Percentiles rank a stretch among this genome's conserved stretches.
phyloP scores from a whole-genome alignment of 108 stramenopile genomes.

The Skeletonema marinoi region DNA sequence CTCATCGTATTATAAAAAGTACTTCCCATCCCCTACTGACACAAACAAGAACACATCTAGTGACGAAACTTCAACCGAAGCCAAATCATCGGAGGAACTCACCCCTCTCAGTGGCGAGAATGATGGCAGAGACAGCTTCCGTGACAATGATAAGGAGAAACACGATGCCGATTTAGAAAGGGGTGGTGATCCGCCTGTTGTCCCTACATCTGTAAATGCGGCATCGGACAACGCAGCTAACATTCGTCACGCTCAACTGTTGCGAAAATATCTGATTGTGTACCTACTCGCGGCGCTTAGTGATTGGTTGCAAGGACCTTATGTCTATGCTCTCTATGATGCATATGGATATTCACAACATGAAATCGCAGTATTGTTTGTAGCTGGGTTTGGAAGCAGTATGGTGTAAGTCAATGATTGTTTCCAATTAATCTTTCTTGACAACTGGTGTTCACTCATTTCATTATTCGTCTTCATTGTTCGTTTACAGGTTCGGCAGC shows the following conservation, averaged over 20 bases:
- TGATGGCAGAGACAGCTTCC: constrained; percentile 7
- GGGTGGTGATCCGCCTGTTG: neutral
- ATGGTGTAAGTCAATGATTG: no score
- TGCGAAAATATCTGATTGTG: constrained; percentile 83
- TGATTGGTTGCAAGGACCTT: constrained; percentile 99
- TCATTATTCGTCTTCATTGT: no score
- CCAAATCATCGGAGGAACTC: constrained; percentile 16
- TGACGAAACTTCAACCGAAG: constrained; percentile 10
- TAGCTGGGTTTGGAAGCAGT: constrained; percentile 86
- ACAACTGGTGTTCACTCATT: no score
- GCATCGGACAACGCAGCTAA: constrained; percentile 48
- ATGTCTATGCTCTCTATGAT: constrained; percentile 96
- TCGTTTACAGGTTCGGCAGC: no score
- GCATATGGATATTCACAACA: constrained; percentile 90
- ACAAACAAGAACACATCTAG: constrained; percentile 5
- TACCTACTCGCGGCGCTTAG: constrained; percentile 90
- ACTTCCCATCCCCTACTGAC: constrained; percentile 20
- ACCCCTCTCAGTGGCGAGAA: constrained; percentile 9
- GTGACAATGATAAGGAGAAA: constrained; percentile 7
- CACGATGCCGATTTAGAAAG: neutral
- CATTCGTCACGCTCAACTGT: constrained; percentile 53
- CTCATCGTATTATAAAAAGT: constrained; percentile 67
- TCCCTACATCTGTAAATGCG: constrained; percentile 26
- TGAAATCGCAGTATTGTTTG: constrained; percentile 88
- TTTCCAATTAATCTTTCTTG: no score